Percentiles rank a stretch among this genome's conserved stretches.
Evolutionary conservation across 352 stramenopile species (phyloP).

Genomic region (Peronospora belbahrii): DNA sequence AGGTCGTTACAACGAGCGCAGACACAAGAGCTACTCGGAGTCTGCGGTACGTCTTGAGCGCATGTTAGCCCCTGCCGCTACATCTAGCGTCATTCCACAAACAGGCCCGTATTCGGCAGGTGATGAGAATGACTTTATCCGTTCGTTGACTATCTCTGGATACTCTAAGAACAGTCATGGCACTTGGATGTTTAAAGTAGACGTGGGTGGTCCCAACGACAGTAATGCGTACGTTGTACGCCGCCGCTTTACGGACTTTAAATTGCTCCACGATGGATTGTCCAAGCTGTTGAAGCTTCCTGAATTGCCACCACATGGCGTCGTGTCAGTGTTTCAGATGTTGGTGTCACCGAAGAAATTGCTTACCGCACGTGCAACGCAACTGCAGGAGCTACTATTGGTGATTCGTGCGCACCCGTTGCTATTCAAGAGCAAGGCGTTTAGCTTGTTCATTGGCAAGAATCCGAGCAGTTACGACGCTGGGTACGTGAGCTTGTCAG

Average conservation of each 20-base stretch:
- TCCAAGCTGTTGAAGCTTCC: constrained; percentile 32
- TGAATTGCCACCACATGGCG: constrained; percentile 49
- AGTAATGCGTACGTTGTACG: constrained; percentile 57
- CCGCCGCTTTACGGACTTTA: constrained; percentile 72
- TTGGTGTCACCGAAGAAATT: constrained; percentile 54
- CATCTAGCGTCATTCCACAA: constrained; percentile 14
- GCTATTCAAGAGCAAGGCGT: constrained; percentile 33
- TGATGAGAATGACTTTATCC: constrained; percentile 35
- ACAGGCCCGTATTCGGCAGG: constrained; percentile 49
- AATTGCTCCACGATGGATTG: constrained; percentile 53
- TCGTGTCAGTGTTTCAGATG: constrained; percentile 62
- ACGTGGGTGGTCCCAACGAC: constrained; percentile 43
- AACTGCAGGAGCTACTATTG: constrained; percentile 50
- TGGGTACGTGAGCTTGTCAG: constrained; percentile 63
- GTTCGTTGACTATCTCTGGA: constrained; percentile 49
- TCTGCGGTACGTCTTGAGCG: constrained; percentile 43
- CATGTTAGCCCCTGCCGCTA: constrained; percentile 19
- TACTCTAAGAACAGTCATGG: constrained; percentile 57
- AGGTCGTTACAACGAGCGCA: constrained; percentile 15
- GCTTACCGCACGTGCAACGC: constrained; percentile 40
- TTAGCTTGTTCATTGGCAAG: constrained; percentile 60
- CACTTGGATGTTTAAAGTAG: constrained; percentile 74
- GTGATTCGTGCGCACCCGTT: constrained; percentile 48
- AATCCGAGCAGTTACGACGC: constrained; percentile 56
- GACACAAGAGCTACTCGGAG: constrained; percentile 66